Evolutionary conservation across 768 basidiomycete genomes (phyloP).

Genomic region (Lenzites betulinus): DNA sequence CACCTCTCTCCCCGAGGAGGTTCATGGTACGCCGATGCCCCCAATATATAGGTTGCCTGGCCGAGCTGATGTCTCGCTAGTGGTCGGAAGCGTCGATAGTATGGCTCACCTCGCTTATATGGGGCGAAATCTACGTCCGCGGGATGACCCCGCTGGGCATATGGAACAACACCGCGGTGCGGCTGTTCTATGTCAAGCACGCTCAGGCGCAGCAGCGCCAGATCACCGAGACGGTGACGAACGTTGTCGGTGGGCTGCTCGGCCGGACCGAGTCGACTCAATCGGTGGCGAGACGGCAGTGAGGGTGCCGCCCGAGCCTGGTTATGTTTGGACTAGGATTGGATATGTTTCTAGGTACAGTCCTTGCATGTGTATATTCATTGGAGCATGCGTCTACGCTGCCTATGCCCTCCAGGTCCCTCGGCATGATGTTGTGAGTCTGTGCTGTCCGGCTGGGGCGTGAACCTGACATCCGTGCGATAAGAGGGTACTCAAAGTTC

Average conservation of each 20-base stretch:
- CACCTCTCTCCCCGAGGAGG: conserved; percentile 63
- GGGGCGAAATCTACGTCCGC: conserved; percentile 94
- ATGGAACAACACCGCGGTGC: conserved; percentile 89
- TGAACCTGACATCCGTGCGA: no score
- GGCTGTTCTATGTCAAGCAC: conserved; percentile 91
- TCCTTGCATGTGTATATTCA: background rate
- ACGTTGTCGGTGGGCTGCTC: conserved; percentile 78
- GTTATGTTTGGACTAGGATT: background rate
- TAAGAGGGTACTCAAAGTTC: no score
- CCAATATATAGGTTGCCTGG: background rate
- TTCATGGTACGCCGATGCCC: conserved; percentile 63
- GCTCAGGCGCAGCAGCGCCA: conserved; percentile 68
- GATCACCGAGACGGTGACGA: conserved; percentile 77
- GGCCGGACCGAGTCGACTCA: conserved; percentile 43
- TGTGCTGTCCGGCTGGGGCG: no score
- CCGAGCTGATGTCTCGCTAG: conserved; percentile 40
- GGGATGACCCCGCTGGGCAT: conserved; percentile 85
- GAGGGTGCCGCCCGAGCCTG: background rate
- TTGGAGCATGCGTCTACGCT: no score
- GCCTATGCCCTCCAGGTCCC: no score
- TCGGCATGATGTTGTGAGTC: no score
- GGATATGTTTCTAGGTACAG: background rate
- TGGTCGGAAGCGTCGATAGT: conserved; percentile 92
- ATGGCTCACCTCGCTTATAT: conserved; percentile 92
- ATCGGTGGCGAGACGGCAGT: conserved; percentile 28